Evolutionary conservation across 805 yeast species (phyloP).

Genomic region (Priceomyces castillae): DNA sequence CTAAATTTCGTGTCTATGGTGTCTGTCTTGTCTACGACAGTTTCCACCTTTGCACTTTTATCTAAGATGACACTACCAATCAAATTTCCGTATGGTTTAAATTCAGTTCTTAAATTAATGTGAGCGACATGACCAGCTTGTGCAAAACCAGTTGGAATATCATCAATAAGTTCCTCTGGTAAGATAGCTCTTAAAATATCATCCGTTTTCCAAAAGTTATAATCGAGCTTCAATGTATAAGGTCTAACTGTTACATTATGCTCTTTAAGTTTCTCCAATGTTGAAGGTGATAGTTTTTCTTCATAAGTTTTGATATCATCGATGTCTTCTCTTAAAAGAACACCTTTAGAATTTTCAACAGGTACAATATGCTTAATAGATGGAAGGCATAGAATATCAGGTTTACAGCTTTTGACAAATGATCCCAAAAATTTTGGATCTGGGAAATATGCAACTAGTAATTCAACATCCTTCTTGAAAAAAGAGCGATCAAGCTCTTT

Average conservation of each 20-base stretch:
- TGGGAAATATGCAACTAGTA: conserved; percentile 68
- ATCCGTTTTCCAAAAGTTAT: conserved; percentile 85
- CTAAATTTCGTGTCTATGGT: conserved; percentile 84
- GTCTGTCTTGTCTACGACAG: conserved; percentile 91
- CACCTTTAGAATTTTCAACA: conserved; percentile 44
- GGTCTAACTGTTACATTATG: conserved; percentile 48
- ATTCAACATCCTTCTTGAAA: conserved; percentile 55
- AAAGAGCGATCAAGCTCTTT: conserved; percentile 60
- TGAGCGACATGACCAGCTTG: conserved; percentile 96
- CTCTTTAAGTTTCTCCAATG: conserved; percentile 46
- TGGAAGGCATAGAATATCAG: conserved; percentile 68
- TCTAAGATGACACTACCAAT: conserved; percentile 91
- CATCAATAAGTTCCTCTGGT: conserved; percentile 67
- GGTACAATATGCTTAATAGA: conserved; percentile 65
- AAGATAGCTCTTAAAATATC: conserved; percentile 76
- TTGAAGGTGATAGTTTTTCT: conserved; percentile 36
- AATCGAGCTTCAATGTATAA: conserved; percentile 57
- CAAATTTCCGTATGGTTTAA: conserved; percentile 71
- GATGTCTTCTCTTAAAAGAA: conserved; percentile 58
- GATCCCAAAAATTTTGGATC: conserved; percentile 60
- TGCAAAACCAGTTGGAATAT: conserved; percentile 87
- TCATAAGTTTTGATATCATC: conserved; percentile 35
- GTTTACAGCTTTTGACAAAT: conserved; percentile 56
- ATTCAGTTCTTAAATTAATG: conserved; percentile 78
- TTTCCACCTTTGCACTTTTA: conserved; percentile 74